These are phyloP conservation scores for Chrysanthemum lavandulifolium DNA, from an alignment of 129 eudicot species.

Conservation along the genomic window DNA sequence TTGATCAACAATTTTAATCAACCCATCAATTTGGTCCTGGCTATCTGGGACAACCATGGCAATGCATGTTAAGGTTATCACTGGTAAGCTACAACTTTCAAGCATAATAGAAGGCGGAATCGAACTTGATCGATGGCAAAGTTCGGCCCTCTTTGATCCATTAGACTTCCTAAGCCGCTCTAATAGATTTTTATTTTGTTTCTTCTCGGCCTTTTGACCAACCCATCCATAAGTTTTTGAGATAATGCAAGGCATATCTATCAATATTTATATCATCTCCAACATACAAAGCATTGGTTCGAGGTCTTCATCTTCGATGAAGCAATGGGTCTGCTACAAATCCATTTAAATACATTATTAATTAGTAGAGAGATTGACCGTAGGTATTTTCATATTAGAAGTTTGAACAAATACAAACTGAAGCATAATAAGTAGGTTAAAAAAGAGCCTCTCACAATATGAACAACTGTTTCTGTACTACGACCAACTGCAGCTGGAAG, in stretches of 20 bases:
- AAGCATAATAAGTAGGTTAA: too few relatives aligned
- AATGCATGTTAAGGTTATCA: neutral
- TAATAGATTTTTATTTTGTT: neutral
- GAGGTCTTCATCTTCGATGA: constrained; percentile 1
- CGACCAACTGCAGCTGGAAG: too few relatives aligned
- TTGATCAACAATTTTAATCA: neutral
- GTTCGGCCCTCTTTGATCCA: neutral
- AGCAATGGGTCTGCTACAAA: neutral
- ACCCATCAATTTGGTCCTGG: neutral
- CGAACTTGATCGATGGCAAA: neutral
- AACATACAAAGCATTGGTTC: constrained; percentile 7
- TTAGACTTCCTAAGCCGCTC: constrained; percentile 16
- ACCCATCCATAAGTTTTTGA: neutral
- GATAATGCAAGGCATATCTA: neutral
- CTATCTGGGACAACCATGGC: neutral
- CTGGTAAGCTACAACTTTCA: neutral
- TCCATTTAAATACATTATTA: neutral
- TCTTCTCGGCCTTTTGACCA: neutral
- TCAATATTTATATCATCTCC: neutral
- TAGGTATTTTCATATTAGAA: neutral
- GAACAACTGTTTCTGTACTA: too few relatives aligned
- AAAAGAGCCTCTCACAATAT: too few relatives aligned
- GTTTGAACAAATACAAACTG: too few relatives aligned
- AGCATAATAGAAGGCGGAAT: neutral
- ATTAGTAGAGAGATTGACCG: neutral